Evolutionary conservation across 2,329 filamentous ascomycete genomes (phyloP).

Genomic region (Colletotrichum musicola): DNA sequence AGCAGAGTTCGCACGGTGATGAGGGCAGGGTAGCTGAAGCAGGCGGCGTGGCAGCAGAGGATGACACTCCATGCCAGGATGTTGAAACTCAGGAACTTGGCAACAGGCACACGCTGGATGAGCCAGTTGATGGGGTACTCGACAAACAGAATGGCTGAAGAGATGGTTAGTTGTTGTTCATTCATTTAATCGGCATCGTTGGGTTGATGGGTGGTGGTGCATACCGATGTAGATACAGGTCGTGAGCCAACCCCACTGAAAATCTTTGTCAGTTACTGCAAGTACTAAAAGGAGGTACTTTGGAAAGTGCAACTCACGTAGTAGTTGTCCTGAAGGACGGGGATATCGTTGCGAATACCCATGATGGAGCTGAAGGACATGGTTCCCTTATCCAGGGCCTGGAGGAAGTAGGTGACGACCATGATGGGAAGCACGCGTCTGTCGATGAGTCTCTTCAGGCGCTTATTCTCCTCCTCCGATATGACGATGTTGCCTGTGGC

Average conservation of each 20-base stretch:
- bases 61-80: constrained; percentile 56
- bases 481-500: constrained; percentile 54
- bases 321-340: constrained; percentile 8
- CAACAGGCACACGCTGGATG: constrained; percentile 53
- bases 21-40: constrained; percentile 52
- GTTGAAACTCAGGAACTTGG: constrained; percentile 52
- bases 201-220: background rate
- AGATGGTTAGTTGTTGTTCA: background rate
- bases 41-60: constrained; percentile 21
- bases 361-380: constrained; percentile 45
- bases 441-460: constrained; percentile 63
- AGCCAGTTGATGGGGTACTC: constrained; percentile 56
- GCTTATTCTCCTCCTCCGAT: constrained; percentile 63
- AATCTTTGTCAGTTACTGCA: constrained; percentile 48
- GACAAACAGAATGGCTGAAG: constrained; percentile 52
- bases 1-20: constrained; percentile 56
- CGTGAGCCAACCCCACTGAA: constrained; percentile 50
- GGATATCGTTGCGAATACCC: constrained; percentile 42
- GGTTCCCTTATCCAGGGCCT: constrained; percentile 50
- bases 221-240: constrained; percentile 53
- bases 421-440: constrained; percentile 64
- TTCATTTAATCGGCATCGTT: background rate
- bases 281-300: background rate
- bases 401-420: constrained; percentile 61
- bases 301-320: constrained; percentile 3